Evolutionary conservation across 2,329 filamentous ascomycete genomes (phyloP).

Genomic region (Cladobotryum protrusum): DNA sequence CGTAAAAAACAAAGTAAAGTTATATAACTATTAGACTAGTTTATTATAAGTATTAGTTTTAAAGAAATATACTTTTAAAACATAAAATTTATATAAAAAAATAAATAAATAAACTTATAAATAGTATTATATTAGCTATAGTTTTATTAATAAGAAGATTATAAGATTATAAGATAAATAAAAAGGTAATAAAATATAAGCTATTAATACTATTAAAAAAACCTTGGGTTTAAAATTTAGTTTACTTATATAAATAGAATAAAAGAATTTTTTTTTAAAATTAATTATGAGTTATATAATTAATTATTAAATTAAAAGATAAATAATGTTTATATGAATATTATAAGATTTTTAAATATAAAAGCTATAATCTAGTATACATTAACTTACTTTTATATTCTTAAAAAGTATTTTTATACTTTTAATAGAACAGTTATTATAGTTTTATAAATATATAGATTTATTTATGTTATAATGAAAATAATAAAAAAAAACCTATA

Average conservation of each 20-base stretch:
- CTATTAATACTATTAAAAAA: too few species aligned
- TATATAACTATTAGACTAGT: not conserved
- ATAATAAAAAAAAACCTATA: too few species aligned
- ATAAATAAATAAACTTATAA: not conserved
- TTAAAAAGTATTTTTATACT: not conserved
- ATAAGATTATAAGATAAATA: too few species aligned
- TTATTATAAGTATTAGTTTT: not conserved
- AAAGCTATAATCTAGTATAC: too few species aligned
- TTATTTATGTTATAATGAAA: too few species aligned
- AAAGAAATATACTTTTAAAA: not conserved
- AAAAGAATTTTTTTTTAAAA: not conserved
- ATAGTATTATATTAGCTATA: not conserved
- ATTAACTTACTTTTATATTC: not conserved
- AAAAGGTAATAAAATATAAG: too few species aligned
- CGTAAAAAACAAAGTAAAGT: not conserved
- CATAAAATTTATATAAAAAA: not conserved
- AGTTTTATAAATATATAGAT: too few species aligned
- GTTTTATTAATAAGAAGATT: not conserved
- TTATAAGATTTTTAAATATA: too few species aligned
- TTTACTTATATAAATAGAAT: not conserved
- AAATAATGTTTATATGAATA: too few species aligned
- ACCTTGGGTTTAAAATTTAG: not conserved
- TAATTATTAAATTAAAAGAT: not conserved
- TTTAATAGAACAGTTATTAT: too few species aligned
- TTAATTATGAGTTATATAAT: not conserved